These are phyloP conservation scores for Thelonectria olida DNA, from an alignment of 2,329 filamentous ascomycete species.

Conservation along the genomic window DNA sequence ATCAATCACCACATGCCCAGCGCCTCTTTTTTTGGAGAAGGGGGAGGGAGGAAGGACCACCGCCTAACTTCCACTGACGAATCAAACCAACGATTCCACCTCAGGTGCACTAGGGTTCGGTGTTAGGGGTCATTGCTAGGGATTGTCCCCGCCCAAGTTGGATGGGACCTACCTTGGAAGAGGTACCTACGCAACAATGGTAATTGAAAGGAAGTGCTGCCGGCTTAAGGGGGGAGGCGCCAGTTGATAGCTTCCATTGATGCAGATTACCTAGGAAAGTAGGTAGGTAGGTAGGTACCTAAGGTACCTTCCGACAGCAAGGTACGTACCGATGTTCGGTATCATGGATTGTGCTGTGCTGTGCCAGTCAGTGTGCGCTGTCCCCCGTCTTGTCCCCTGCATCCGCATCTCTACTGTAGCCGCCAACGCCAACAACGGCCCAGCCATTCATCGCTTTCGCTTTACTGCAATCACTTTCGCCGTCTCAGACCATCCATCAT, in stretches of 20 bases:
- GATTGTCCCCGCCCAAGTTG: background rate
- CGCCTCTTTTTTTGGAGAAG: conserved; percentile 29
- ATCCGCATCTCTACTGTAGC: conserved; percentile 21
- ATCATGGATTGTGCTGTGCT: too few relatives aligned
- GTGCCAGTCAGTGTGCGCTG: too few relatives aligned
- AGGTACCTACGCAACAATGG: too few relatives aligned
- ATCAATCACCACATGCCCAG: conserved; percentile 22
- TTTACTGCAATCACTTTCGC: conserved; percentile 8
- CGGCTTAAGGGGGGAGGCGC: conserved; percentile 36
- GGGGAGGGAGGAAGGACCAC: conserved; percentile 29
- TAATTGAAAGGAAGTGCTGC: conserved; percentile 15
- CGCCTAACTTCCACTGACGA: conserved; percentile 13
- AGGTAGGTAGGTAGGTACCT: too few relatives aligned
- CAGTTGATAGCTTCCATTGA: conserved; percentile 15
- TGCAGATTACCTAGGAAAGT: conserved; percentile 10
- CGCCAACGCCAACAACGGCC: background rate
- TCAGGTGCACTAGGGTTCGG: background rate
- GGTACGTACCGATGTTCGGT: too few relatives aligned
- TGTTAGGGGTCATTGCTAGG: background rate
- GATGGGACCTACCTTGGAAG: background rate
- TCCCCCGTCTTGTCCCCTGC: too few relatives aligned
- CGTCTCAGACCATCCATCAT: conserved; percentile 2
- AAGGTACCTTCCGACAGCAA: too few relatives aligned
- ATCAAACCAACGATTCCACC: conserved; percentile 31
- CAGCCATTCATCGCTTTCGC: conserved; percentile 13